Conservation (phyloP, 139 green algal genomes). For the Coelastrella sp. region DNA sequence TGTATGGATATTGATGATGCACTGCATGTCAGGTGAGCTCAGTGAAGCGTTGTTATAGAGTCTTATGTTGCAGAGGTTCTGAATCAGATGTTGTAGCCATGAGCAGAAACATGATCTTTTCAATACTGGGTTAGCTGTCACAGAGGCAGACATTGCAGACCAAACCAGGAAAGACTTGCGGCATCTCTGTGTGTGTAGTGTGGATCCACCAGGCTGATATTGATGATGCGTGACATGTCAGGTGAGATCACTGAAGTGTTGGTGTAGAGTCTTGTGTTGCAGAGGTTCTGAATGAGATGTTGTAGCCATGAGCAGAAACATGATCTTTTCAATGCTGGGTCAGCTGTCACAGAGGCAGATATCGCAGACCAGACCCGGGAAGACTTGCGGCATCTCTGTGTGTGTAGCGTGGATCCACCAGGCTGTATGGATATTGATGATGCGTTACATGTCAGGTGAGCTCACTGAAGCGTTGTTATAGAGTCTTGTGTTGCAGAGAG, state of each 20-base stretch:
- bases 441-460: conserved; percentile 80
- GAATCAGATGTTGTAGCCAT: too few relatives aligned
- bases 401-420: conserved; percentile 83
- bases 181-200: conserved; percentile 77
- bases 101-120: too few relatives aligned
- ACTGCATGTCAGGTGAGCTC: conserved; percentile 75
- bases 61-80: too few relatives aligned
- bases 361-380: conserved; percentile 60
- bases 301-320: too few relatives aligned
- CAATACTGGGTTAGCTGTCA: too few relatives aligned
- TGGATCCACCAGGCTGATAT: conserved; percentile 95
- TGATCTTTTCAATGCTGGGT: too few relatives aligned
- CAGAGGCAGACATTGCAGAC: conserved; percentile 63
- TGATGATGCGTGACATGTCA: conserved; percentile 91
- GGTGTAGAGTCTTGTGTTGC: neutral
- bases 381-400: conserved; percentile 78
- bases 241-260: neutral
- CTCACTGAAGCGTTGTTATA: neutral
- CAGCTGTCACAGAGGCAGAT: conserved; percentile 69
- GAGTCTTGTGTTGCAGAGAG: too few relatives aligned
- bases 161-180: conserved; percentile 76
- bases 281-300: too few relatives aligned
- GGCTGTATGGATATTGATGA: conserved; percentile 96
- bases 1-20: conserved; percentile 96
- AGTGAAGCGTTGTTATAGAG: neutral